A percentile compares a stretch with the other conserved stretches of the same genome.
These are phyloP conservation scores for Jackrogersella multiformis DNA, from an alignment of 495 filamentous ascomycete genomes.

Conservation along the genomic window DNA sequence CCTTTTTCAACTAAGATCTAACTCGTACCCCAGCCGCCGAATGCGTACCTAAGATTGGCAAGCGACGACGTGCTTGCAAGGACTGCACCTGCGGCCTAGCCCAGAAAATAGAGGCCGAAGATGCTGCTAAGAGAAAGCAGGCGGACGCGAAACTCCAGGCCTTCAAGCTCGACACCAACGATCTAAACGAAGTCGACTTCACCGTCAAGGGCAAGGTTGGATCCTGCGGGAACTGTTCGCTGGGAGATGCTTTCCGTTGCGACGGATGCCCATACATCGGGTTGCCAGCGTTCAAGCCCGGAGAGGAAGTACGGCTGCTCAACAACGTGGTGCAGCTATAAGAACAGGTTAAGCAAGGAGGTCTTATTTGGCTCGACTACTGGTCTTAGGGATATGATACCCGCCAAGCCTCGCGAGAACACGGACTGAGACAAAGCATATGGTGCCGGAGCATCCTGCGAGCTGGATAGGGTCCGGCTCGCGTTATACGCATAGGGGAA, in stretches of 20 bases:
- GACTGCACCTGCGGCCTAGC: constrained; percentile 96
- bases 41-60: constrained; percentile 82
- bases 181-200: constrained; percentile 90
- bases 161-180: constrained; percentile 78
- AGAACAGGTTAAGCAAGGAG: constrained; percentile 15
- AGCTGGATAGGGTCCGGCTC: not conserved
- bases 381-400: constrained; percentile 8
- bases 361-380: not conserved
- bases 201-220: constrained; percentile 95
- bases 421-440: not conserved
- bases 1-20: constrained; percentile 3
- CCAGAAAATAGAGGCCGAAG: constrained; percentile 79
- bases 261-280: constrained; percentile 90
- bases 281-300: constrained; percentile 93
- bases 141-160: constrained; percentile 60
- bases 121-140: constrained; percentile 70
- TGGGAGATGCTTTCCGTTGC: constrained; percentile 89
- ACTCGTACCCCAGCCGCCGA: constrained; percentile 68
- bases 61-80: constrained; percentile 92
- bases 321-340: constrained; percentile 89
- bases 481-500: constrained; percentile 2
- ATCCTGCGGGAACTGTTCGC: constrained; percentile 88
- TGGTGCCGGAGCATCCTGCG: not conserved
- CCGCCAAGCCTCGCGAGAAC: constrained; percentile 1
- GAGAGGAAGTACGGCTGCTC: constrained; percentile 87